Base-by-base conservation (phyloP, 75 land plant species). In the Pinus albicaulis region DNA sequence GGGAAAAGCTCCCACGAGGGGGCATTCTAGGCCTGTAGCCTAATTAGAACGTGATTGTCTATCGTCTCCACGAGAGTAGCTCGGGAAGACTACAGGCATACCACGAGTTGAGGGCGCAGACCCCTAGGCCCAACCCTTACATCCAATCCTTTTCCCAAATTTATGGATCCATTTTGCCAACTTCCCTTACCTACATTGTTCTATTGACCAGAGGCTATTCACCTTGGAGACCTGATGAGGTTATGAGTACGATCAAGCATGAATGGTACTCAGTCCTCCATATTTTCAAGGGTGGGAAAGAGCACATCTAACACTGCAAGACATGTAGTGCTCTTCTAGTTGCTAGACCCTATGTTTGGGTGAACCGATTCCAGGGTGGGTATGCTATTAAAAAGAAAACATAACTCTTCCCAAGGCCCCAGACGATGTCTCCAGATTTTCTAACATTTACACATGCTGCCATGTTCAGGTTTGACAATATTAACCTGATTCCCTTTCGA, bases 151-250 rank as follows among this genome's bases (percentile, higher is more conserved):
- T 57, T 57, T 57, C 20, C 3, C 20, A 3, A 57, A 15, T 1
- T 57, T 57, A 81, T 28, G 56, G 82, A 81, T 76, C 82, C 62
- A 20, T 71, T 81, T 81, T 80, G 77, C 78, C 82, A 74, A 82
- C 81, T 86, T 82, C 87, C 87, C 84, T 86, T 86, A 79, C 81
- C 84, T 86, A 82, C 82, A 86, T 79, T 86, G 74, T 79, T 82
- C 82, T 71, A 86, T 83, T 74, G 83, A 80, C 82, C 56, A 86
- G 85, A 81, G 83, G 81, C 75, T 81, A 34, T 66, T 80, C 82
- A 75, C 78, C 83, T 77, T 81, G 74, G 83, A 77, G 68, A 77
- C 80, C 83, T 77, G 20, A 71, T 81, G 82, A 60, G 20, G 72
- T 75, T 75, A 76, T 80, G 77, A 76, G 82, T 80, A 76, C 38